phyloP scores from a whole-genome alignment of 441 rosid genomes.

The Aquilaria agallochum region DNA sequence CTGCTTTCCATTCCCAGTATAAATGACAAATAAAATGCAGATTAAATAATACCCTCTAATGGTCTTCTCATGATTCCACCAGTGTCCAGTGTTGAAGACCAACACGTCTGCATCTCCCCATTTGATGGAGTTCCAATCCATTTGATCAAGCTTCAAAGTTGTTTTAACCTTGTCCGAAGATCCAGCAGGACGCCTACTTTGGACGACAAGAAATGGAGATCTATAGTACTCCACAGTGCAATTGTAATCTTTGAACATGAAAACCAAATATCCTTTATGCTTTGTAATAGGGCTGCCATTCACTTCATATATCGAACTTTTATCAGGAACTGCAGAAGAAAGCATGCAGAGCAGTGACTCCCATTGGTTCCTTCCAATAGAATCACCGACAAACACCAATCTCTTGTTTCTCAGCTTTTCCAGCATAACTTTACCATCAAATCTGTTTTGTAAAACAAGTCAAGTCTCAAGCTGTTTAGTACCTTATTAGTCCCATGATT shows the following conservation, averaged over 20 bases:
- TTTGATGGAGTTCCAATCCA: slow-evolving; percentile 74
- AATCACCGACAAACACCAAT: slow-evolving; percentile 82
- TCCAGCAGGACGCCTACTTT: slow-evolving; percentile 75
- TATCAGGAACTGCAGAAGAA: slow-evolving; percentile 59
- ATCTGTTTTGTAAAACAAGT: slow-evolving; percentile 36
- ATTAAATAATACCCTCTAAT: slow-evolving; percentile 48
- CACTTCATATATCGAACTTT: slow-evolving; percentile 71
- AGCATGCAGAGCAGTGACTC: slow-evolving; percentile 87
- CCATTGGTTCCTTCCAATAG: slow-evolving; percentile 96
- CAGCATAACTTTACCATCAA: slow-evolving; percentile 70
- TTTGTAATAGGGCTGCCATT: slow-evolving; percentile 83
- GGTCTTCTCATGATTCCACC: slow-evolving; percentile 99
- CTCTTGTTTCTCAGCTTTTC: slow-evolving; percentile 70
- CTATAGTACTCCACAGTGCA: slow-evolving; percentile 90
- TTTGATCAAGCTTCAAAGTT: slow-evolving; percentile 70
- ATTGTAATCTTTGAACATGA: slow-evolving; percentile 77
- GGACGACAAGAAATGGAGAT: slow-evolving; percentile 83
- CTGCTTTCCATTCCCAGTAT: not conserved
- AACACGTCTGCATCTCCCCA: slow-evolving; percentile 79
- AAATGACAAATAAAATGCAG: not conserved
- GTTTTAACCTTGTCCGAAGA: slow-evolving; percentile 47
- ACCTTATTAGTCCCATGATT: not conserved
- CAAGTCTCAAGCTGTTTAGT: no score
- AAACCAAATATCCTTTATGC: slow-evolving; percentile 88
- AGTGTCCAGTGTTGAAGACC: slow-evolving; percentile 86